Base-by-base conservation (phyloP, 2,329 filamentous ascomycete genomes). In the Scortechinia acanthostroma region DNA sequence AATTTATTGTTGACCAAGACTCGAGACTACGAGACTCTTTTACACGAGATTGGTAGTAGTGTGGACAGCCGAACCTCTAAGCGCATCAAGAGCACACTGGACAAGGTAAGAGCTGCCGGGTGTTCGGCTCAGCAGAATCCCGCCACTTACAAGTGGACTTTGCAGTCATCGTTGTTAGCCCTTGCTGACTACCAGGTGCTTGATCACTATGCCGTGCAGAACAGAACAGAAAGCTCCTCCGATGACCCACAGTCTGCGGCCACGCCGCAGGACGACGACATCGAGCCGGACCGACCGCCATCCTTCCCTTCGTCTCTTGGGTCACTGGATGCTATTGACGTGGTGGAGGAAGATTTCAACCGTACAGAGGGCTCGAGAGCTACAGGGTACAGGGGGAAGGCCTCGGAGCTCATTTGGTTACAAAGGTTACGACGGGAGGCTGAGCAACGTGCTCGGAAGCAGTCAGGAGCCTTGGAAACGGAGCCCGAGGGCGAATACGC, bases 371-470 rank as follows among this genome's bases (percentile, higher is more conserved):
- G 55, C 33, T 55, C 61, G 2, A 52, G 62, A 45, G 58, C 61
- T 4, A 68, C 63, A 1, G 64, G 65, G 1, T 70, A 63, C 48
- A 63, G 67, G 55, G 67, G 67, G 3, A 69, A 69, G 47, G 68
- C 66, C 33, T 70, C 66, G 1, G 66, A 69, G 45, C 52, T 68
- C 14, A 68, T 61, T 14, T 70, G 67, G 67, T 60, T 69, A 52
- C 65, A 69, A 48, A 58, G 63, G 28, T 48, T 69, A 20, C 59
- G 58, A 4, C 52, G 55, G 53, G 60, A 69, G 54, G 56, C 62
- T 47, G 57, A 60, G 28, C 53, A 65, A 50, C 53, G 47, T 14
- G 51, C 6, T 56, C 35, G 20, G 6, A 19, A 19, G 17, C 17
- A 10, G 17, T 6, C 35, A 15, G 17, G 35, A 6, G 6, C 35